Evolutionary conservation across 768 basidiomycete genomes (phyloP), one percentile per base, ranked within the genome.

Genomic region (Boletus reticulatus): DNA sequence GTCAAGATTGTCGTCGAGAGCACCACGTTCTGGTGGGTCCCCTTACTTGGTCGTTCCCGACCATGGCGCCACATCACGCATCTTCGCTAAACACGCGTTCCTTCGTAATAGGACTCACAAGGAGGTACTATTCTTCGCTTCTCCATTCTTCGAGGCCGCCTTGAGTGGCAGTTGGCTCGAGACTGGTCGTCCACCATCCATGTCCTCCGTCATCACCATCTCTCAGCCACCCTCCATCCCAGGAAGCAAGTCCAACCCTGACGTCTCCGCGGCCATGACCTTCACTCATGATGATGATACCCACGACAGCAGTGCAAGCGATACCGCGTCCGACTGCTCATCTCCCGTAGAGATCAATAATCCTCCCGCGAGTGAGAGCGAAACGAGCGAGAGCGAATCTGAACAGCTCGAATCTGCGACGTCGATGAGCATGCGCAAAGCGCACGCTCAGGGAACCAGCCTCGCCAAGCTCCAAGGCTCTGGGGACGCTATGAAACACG

Each of bases 61-160:
- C 29, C 29, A 29, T 8, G 29, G 29, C 29, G 29, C 29, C 29
- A 29, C 29, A 29, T 29, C 29, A 29, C 8, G 29, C 29, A 3
- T 29, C 29, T 29, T 29, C 29, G 29, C 29, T 29, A 29, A 29
- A 29, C 29, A 29, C 29, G 29, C 29, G 29, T 29, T 14, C 52
- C 48, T 38, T 31, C 16, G 36, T 36, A 31, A 43, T 66, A 93
- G 91, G 91, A 88, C 89, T 1, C 94, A 96, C 73, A 94, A 92
- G 69, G 93, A 95, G 67, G 84, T 96, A 29, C 75, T 96, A 7
- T 89, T 87, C 72, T 96, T 94, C 67, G 89, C 93, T 5, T 94
- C 92, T n/a, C 92, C 94, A 0, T 96, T 96, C 78, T 96, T 96
- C 70, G 88, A 94, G 71, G 92, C 91, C 17, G 87, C 92, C 10